A percentile compares a stretch with the other conserved stretches of the same genome.
phyloP scores from a whole-genome alignment of 192 early-diverging fungal genomes.

The Backusella australiensis region DNA sequence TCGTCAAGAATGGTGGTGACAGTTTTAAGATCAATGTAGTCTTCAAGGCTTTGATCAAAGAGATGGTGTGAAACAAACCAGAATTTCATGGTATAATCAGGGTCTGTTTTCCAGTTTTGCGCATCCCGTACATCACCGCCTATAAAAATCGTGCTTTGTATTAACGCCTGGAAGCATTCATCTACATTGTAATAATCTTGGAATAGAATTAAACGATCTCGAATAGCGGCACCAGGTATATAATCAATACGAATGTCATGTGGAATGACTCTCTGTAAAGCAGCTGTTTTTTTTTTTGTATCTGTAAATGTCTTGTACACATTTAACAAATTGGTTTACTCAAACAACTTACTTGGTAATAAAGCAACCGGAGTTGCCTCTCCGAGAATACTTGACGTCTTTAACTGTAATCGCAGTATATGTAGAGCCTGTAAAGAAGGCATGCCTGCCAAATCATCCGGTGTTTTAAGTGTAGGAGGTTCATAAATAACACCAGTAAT shows the following conservation, averaged over 20 bases:
- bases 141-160: slow-evolving; percentile 17
- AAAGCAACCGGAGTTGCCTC: neutral
- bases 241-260: slow-evolving; percentile 37
- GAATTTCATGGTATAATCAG: slow-evolving; percentile 16
- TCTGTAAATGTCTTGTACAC: too few species aligned
- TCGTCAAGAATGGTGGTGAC: neutral
- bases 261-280: slow-evolving; percentile 25
- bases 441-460: slow-evolving; percentile 22
- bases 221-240: slow-evolving; percentile 23
- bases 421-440: slow-evolving; percentile 29
- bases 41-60: slow-evolving; percentile 2
- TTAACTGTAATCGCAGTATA: slow-evolving; percentile 29
- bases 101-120: slow-evolving; percentile 23
- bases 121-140: slow-evolving; percentile 26
- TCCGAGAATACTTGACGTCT: slow-evolving; percentile 21
- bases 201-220: slow-evolving; percentile 35
- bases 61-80: slow-evolving; percentile 32
- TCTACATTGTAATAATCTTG: slow-evolving; percentile 30
- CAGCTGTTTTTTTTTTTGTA: slow-evolving; percentile 14
- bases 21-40: neutral
- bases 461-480: slow-evolving; percentile 6
- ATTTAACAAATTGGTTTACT: neutral
- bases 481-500: slow-evolving; percentile 9
- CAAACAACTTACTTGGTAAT: slow-evolving; percentile 20
- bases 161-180: slow-evolving; percentile 27